phyloP scores from a whole-genome alignment of 805 yeast genomes.

The Candida maris region DNA sequence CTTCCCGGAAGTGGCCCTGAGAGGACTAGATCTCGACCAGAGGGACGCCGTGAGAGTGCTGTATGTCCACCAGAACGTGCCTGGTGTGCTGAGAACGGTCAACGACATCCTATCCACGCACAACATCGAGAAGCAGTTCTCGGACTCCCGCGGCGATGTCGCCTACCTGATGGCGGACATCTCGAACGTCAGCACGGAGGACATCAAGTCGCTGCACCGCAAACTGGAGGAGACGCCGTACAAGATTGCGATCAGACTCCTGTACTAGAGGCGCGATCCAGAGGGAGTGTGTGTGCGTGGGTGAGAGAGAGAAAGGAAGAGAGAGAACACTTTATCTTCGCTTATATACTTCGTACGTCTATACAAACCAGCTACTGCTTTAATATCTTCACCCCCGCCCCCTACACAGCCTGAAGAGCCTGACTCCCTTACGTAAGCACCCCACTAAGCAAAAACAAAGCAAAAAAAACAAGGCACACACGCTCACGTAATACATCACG shows the following conservation, averaged over 20 bases:
- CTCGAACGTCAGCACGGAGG: conserved; percentile 74
- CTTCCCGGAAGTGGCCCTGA: conserved; percentile 95
- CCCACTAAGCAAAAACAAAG: too few relatives aligned
- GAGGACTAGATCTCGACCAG: conserved; percentile 84
- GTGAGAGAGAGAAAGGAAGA: too few relatives aligned
- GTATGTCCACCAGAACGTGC: conserved; percentile 96
- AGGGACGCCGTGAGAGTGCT: conserved; percentile 87
- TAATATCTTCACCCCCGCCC: too few relatives aligned
- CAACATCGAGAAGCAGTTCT: conserved; percentile 96
- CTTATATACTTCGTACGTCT: too few relatives aligned
- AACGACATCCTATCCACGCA: conserved; percentile 91
- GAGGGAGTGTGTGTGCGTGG: too few relatives aligned
- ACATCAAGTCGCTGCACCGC: conserved; percentile 79
- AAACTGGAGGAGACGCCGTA: conserved; percentile 85
- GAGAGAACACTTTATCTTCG: too few relatives aligned
- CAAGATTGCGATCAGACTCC: conserved; percentile 85
- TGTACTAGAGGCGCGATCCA: conserved; percentile 53
- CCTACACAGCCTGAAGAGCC: too few relatives aligned
- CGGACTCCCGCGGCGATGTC: conserved; percentile 94
- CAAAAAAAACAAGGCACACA: too few relatives aligned
- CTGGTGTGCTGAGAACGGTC: conserved; percentile 97
- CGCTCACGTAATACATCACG: too few relatives aligned
- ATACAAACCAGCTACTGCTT: too few relatives aligned
- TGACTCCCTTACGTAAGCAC: too few relatives aligned
- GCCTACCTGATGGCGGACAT: conserved; percentile 99